Percentiles rank a stretch among this genome's conserved stretches.
phyloP scores from a whole-genome alignment of 805 yeast genomes.

The Ogataea paraovalis region DNA sequence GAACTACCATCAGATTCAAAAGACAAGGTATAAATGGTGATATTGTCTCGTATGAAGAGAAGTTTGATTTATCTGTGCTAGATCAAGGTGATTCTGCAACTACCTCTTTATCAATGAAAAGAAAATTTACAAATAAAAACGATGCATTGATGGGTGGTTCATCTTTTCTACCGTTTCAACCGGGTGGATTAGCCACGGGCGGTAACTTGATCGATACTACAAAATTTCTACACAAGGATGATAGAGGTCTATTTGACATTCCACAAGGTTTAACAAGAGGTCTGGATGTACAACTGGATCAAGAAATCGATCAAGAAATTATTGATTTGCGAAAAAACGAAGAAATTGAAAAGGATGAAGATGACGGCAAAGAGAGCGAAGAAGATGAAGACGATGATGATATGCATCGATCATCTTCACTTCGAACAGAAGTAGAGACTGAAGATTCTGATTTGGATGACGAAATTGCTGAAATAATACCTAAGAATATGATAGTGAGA shows the following conservation, averaged over 20 bases:
- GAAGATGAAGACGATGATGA: too few relatives aligned
- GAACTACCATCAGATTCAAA: slow-evolving; percentile 64
- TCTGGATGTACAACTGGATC: slow-evolving; percentile 31
- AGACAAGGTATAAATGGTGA: slow-evolving; percentile 74
- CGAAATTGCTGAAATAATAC: slow-evolving; percentile 28
- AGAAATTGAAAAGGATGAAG: slow-evolving; percentile 8
- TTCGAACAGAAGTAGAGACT: neutral
- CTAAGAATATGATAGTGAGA: slow-evolving; percentile 24
- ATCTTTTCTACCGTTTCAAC: slow-evolving; percentile 80
- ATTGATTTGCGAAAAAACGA: slow-evolving; percentile 7
- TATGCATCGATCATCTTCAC: neutral
- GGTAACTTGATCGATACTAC: slow-evolving; percentile 28
- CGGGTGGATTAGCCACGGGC: slow-evolving; percentile 62
- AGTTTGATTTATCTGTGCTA: slow-evolving; percentile 41
- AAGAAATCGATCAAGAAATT: slow-evolving; percentile 10
- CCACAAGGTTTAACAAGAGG: slow-evolving; percentile 86
- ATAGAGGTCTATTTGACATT: slow-evolving; percentile 70
- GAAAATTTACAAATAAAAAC: slow-evolving; percentile 61
- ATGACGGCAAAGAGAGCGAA: neutral
- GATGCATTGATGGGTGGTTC: slow-evolving; percentile 67
- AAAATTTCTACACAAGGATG: slow-evolving; percentile 56
- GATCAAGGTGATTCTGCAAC: slow-evolving; percentile 50
- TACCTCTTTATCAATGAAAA: slow-evolving; percentile 66
- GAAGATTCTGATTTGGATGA: slow-evolving; percentile 16
- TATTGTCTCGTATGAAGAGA: slow-evolving; percentile 62